Base-by-base conservation (phyloP, 768 basidiomycete genomes). In the Tricholoma matsutake region DNA sequence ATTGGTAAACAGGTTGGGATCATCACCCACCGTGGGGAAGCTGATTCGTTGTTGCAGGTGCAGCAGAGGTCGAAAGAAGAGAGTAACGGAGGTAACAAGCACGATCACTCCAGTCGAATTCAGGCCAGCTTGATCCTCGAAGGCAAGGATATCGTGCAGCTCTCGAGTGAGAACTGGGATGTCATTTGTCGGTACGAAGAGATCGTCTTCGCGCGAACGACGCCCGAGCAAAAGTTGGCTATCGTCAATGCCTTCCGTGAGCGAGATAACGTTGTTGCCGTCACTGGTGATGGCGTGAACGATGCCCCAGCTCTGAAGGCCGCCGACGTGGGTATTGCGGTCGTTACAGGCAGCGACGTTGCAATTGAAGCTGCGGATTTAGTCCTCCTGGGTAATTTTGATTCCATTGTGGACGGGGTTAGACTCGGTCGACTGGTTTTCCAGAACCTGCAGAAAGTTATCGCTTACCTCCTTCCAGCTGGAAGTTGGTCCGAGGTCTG, bases 401-500 rank as follows among this genome's bases (percentile, higher is more conserved):
- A 81, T 8, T 83, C 83, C n/a, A 86, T 86, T 64, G 79, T 78
- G 4, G 76, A 80, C 58, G 85, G 82, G 1, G 81, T 86, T 61
- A 77, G 83, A 66, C 80, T 83, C 71, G 85, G 85, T 57, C 81
- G 84, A 52, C 69, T 82, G 37, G 79, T 83, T 1, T 85, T 85
- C 56, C 82, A 84, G 62, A 85, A 85, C 64, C 65, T 85, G 54
- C 78, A 81, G 77, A 78, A 83, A 76, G 69, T 79, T 49, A 76
- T 76, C 13, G 63, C 79, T 25, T 76, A 78, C 55, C 64, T 80
- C 7, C 76, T 79, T 73, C 78, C 79, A 8, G 78, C 80, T 29
- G 81, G 82, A 32, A 79, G 79, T n/a, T 86, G 84, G 72, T 80
- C 82, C 16, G 83, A 86, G 61, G 80, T 86, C 61, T 78, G 83